Conservation (phyloP, 2,329 filamentous ascomycete genomes). For the Ophiostoma triangulosporum region DNA sequence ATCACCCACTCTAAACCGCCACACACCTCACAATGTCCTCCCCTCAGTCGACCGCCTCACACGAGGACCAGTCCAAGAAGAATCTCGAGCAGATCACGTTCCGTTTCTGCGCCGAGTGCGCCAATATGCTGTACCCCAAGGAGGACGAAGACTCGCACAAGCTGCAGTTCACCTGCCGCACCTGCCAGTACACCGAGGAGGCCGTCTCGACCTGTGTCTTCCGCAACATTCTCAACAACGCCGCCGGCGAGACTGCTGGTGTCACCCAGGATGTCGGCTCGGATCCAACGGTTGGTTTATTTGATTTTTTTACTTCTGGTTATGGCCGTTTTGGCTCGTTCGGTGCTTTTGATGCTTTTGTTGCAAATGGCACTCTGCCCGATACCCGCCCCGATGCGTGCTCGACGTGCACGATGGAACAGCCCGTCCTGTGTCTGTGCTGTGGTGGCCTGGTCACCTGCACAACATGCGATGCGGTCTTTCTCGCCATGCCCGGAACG, state of each 20-base stretch:
- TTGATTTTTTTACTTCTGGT: conserved; percentile 28
- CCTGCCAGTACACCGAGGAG: conserved; percentile 81
- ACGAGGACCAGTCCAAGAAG: conserved; percentile 32
- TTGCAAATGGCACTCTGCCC: conserved; percentile 5
- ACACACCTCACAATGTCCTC: conserved; percentile 36
- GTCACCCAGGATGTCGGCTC: conserved; percentile 94
- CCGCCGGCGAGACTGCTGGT: conserved; percentile 87
- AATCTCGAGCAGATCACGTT: conserved; percentile 77
- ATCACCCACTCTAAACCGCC: neutral
- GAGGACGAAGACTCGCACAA: conserved; percentile 75
- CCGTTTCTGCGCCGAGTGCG: conserved; percentile 97
- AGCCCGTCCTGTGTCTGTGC: conserved; percentile 28
- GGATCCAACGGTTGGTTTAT: conserved; percentile 89
- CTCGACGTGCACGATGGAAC: neutral
- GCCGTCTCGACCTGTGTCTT: conserved; percentile 86
- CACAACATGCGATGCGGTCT: conserved; percentile 8
- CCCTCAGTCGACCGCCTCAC: conserved; percentile 32
- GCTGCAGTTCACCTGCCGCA: conserved; percentile 91
- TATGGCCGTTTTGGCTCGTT: conserved; percentile 6
- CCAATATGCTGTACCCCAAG: conserved; percentile 95
- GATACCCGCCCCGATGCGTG: neutral
- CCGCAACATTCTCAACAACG: conserved; percentile 84
- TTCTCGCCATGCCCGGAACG: neutral
- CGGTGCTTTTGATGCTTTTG: conserved; percentile 4
- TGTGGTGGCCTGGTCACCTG: conserved; percentile 34